A percentile compares a stretch with the other conserved stretches of the same genome.
phyloP scores from a whole-genome alignment of 768 basidiomycete species.

The Hydnomerulius pinastri region DNA sequence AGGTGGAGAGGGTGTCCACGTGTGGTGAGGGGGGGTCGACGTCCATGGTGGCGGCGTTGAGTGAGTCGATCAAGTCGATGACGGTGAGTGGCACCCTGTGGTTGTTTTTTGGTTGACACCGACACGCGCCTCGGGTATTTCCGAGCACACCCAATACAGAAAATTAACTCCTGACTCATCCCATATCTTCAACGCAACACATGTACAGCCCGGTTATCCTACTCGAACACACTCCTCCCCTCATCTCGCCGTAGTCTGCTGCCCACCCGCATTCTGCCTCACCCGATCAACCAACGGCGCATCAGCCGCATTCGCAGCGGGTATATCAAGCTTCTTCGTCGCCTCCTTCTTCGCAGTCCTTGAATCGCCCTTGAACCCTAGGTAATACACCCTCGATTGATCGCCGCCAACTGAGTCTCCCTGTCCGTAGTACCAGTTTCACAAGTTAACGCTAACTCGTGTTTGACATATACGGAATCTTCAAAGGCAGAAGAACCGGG shows the following conservation, averaged over 20 bases:
- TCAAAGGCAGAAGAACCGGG: slow-evolving; percentile 15
- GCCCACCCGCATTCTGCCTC: slow-evolving; percentile 55
- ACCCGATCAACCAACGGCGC: slow-evolving; percentile 63
- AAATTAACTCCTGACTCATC: no score
- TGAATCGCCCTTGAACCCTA: slow-evolving; percentile 83
- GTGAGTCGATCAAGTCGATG: no score
- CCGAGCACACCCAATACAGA: no score
- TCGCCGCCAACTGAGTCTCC: slow-evolving; percentile 70
- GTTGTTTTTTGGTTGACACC: no score
- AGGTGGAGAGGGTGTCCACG: no score
- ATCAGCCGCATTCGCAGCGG: slow-evolving; percentile 80
- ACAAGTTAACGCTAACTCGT: slow-evolving; percentile 15
- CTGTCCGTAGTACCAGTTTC: slow-evolving; percentile 36
- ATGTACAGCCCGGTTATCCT: no score
- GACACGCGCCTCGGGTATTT: no score
- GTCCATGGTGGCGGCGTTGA: no score
- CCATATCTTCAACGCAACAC: no score
- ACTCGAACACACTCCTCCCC: no score
- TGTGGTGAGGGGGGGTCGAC: no score
- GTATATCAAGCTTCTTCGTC: slow-evolving; percentile 68
- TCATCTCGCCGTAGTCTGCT: slow-evolving; percentile 64
- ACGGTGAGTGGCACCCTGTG: no score
- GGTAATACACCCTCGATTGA: slow-evolving; percentile 66
- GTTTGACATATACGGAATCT: slow-evolving; percentile 21
- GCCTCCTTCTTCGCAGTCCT: slow-evolving; percentile 55